phyloP scores from a whole-genome alignment of 2,329 filamentous ascomycete genomes.

The Sodiomyces alkalinus region DNA sequence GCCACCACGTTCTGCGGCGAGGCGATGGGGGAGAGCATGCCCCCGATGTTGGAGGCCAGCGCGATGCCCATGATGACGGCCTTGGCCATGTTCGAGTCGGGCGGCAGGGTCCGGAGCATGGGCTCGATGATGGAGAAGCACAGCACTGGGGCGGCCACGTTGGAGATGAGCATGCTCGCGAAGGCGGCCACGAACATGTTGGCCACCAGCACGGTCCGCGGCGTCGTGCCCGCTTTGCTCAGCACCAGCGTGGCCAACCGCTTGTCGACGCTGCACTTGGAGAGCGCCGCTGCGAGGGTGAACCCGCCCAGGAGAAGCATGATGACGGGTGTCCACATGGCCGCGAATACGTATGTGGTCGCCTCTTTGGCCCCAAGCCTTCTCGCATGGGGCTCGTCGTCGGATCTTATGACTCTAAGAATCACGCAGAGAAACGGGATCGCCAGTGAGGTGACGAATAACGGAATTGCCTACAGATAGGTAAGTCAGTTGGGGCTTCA shows the following conservation, averaged over 20 bases:
- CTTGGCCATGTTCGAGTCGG: slow-evolving; percentile 86
- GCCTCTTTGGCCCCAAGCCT: slow-evolving; percentile 70
- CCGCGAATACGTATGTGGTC: slow-evolving; percentile 70
- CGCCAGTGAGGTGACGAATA: slow-evolving; percentile 88
- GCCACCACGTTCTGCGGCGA: slow-evolving; percentile 97
- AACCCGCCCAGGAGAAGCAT: slow-evolving; percentile 96
- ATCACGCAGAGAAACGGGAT: slow-evolving; percentile 90
- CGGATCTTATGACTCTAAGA: slow-evolving; percentile 67
- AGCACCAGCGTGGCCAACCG: slow-evolving; percentile 91
- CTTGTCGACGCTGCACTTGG: slow-evolving; percentile 96
- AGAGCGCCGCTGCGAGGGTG: slow-evolving; percentile 84
- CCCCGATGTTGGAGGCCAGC: slow-evolving; percentile 86
- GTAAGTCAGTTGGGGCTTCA: too few relatives aligned
- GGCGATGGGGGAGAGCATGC: slow-evolving; percentile 91
- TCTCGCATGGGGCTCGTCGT: slow-evolving; percentile 28
- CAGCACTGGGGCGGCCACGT: slow-evolving; percentile 89
- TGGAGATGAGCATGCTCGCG: slow-evolving; percentile 97
- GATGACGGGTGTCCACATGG: slow-evolving; percentile 99
- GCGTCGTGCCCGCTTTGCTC: slow-evolving; percentile 87
- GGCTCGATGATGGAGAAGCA: slow-evolving; percentile 98
- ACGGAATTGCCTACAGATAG: slow-evolving; percentile 61
- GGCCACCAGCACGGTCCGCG: slow-evolving; percentile 77
- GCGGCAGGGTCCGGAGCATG: slow-evolving; percentile 80
- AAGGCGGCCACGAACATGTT: slow-evolving; percentile 99
- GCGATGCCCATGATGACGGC: slow-evolving; percentile 92